Base-by-base conservation (phyloP, 31 red algal species). In the Asparagopsis taxiformis region DNA sequence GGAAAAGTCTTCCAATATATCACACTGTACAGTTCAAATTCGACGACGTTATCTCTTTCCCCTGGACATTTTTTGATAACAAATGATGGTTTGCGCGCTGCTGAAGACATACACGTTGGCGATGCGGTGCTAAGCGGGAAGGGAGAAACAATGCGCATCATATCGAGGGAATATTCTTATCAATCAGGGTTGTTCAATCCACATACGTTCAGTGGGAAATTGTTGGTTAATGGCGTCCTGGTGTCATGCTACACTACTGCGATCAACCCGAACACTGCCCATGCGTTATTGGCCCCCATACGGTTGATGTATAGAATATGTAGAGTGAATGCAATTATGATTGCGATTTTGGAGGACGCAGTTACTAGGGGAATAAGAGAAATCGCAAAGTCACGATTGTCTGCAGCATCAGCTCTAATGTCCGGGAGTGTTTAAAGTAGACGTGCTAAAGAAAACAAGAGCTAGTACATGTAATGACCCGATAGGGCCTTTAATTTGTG, bases 181-280 rank as follows among this genome's bases (percentile, higher is more conserved):
- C 62, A 44, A 23, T 31, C 10, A 2, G 87, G 87, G 0, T 32
- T 82, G 61, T 91, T 44, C 31, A 82, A 82, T 55, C 87, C 87
- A 9, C 87, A 91, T 67, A 91, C 87, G 15, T 29, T 69, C 30
- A 70, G 52, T 60, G 87, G 87, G 24, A 32, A 23, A 16, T 8
- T 91, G 6, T 44, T 70, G 13, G 87, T 91, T 3, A 55, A 76
- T 31, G 77, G 70, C 24, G 48, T 91, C 39, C 62, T 53, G 19
- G 72, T 51, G 16, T 70, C 62, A 24, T 79, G 65, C 51, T 91
- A 91, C 60, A 91, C 87, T 22, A 74, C 34, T 11, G 87, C 77
- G 3, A 70, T 91, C 20, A 0, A 53, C 0, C 33, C 76, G 32
- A 22, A 0, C 10, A 46, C 38, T 17, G 87, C 68, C 20, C 70